Evolutionary conservation across 2,329 filamentous ascomycete species (phyloP), one percentile per base, ranked within the genome.

Genomic region (Pseudogymnoascus sp.): DNA sequence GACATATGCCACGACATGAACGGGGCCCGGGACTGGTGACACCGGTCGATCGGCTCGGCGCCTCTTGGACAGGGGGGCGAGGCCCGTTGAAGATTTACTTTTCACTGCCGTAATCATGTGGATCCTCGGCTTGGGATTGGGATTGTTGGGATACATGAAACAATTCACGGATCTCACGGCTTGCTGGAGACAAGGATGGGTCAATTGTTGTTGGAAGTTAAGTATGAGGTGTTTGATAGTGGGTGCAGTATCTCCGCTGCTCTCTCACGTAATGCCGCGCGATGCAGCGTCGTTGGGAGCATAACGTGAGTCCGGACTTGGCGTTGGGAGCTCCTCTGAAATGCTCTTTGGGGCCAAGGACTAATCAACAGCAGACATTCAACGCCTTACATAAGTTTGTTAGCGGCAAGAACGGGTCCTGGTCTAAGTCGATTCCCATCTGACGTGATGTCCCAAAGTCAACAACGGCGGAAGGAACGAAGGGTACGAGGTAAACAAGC

Each of bases 31-130:
- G 49, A 34, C 25, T 53, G 46, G 46, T 56, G 49, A 18, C 28
- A 34, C 49, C 25, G 25, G 49, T n/a, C 46, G 49, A 56, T 56
- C 25, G n/a, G 49, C 49, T 56, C n/a, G 49, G n/a, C 49, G 49
- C 25, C 28, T 56, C 49, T 31, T 56, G 49, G 25, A 56, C 25
- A 31, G 16, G 46, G 46, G 43, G 25, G n/a, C 14, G 28, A 56
- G 7, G n/a, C 49, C 49, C 49, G 49, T 56, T 34, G 49, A 56
- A 56, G 49, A 56, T 56, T 56, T 56, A n/a, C 8, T 34, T 25
- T 40, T 56, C 49, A 56, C n/a, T 34, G 28, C 16, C 49, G 28
- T 6, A 34, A 56, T 12, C 49, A 56, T 34, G 49, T 56, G 49
- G 49, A 56, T 56, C 49, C 49, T 56, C 49, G 49, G 49, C n/a